Evolutionary conservation across 176 grass and related monocot species (phyloP), one percentile per base, ranked within the genome.

Genomic region (Elymus sibiricus): DNA sequence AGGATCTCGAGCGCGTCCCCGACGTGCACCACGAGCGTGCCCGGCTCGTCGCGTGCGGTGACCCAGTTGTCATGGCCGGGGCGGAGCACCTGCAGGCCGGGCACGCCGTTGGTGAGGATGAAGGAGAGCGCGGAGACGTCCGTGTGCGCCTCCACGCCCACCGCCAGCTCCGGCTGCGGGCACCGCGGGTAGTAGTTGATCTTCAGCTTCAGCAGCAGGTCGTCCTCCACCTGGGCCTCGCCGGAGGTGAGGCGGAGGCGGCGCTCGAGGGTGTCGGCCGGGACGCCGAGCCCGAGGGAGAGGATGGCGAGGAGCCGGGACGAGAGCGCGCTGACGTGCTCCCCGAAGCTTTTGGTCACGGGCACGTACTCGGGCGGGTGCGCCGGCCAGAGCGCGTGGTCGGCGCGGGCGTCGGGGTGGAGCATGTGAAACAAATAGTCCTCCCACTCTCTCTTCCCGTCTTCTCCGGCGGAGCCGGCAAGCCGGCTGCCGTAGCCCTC

Each of bases 181-280:
- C 96, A 95, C 25, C 55, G 42, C 0, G 96, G 96, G 88, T 98
- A 98, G 88, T 98, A 98, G 82, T 98, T 98, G 63, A 98, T 98
- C 91, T 98, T 98, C 27, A 98, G 12, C 85, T 98, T 92, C 40
- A 98, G 87, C 5, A 91, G 70, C 24, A 98, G 88, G 28, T 91
- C 90, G 15, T 53, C 43, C 49, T 53, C 49, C 49, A 35, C 31
- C 7, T 3, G 1, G 22, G n/a, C 1, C 3, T 74, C 70, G 40
- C 43, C 70, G 25, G 49, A 53, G 5, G 53, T 56, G 19, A 4
- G 42, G 25, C 71, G 42, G 22, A 98, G 90, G 27, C 78, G 79
- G 3, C 11, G 32, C 63, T 98, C 92, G 0, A 98, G 92, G 25
- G 35, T 84, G 8, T 2, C 44, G 5, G 74, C 21, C 10, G 40